Conservation (phyloP, 106 monocot genomes). For the Narthecium ossifragum region DNA sequence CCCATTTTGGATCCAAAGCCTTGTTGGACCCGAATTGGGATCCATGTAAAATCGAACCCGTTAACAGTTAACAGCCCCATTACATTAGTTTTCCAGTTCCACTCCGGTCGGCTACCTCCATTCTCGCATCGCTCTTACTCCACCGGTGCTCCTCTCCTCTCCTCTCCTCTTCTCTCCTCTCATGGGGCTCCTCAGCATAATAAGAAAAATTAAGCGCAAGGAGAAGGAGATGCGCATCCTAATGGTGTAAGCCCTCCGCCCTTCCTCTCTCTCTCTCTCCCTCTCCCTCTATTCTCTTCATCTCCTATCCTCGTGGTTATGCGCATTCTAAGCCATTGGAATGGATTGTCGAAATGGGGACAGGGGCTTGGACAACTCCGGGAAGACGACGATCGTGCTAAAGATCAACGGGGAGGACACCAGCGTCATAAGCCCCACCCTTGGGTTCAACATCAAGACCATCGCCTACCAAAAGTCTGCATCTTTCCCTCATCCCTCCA, state of each 20-base stretch:
- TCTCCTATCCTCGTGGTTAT: background rate
- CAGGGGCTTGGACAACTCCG: constrained; percentile 93
- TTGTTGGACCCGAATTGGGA: too few relatives aligned
- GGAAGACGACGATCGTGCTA: constrained; percentile 96
- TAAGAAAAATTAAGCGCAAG: constrained; percentile 88
- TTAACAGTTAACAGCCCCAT: too few relatives aligned
- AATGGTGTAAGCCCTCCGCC: constrained; percentile 41
- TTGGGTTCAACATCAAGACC: constrained; percentile 98
- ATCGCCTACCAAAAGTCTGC: constrained; percentile 82
- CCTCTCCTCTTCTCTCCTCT: background rate
- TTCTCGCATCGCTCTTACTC: too few relatives aligned
- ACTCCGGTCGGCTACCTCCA: too few relatives aligned
- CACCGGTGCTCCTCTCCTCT: too few relatives aligned
- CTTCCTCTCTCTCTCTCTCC: background rate
- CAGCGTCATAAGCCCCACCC: constrained; percentile 89
- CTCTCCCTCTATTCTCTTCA: background rate
- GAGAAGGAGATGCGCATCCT: constrained; percentile 98
- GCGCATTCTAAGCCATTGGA: too few relatives aligned
- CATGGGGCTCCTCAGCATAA: constrained; percentile 97
- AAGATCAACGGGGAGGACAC: constrained; percentile 97
- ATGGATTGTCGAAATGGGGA: too few relatives aligned
- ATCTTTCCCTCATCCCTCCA: too few relatives aligned
- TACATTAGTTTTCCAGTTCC: too few relatives aligned
- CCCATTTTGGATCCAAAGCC: too few relatives aligned
- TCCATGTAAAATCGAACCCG: too few relatives aligned